Evolutionary conservation across 2,329 filamentous ascomycete species (phyloP).

Genomic region (Colletotrichum sublineola): DNA sequence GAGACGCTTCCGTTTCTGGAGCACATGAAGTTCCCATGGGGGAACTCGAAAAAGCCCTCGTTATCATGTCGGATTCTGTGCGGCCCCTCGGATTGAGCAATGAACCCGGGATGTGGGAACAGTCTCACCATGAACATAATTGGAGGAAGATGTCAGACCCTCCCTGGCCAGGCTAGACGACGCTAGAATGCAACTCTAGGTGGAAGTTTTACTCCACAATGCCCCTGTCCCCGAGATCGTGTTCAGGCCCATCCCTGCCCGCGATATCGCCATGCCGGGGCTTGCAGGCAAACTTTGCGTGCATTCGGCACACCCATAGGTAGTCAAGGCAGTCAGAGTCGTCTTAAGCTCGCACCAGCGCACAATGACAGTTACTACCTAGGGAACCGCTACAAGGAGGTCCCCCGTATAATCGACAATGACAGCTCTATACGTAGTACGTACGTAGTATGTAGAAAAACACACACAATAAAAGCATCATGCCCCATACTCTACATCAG

Average conservation of each 20-base stretch:
- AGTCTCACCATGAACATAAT: slow-evolving; percentile 9
- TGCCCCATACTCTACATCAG: too few relatives aligned
- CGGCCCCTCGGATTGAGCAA: slow-evolving; percentile 31
- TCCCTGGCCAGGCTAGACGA: neutral
- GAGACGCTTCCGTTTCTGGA: slow-evolving; percentile 22
- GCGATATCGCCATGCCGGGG: slow-evolving; percentile 12
- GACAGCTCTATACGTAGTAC: too few relatives aligned
- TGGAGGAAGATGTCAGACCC: slow-evolving; percentile 16
- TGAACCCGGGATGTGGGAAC: slow-evolving; percentile 37
- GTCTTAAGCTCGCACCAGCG: too few relatives aligned
- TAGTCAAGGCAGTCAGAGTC: too few relatives aligned
- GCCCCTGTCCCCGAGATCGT: slow-evolving; percentile 26
- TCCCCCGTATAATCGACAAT: too few relatives aligned
- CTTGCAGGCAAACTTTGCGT: slow-evolving; percentile 26
- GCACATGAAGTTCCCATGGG: neutral
- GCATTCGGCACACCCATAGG: neutral
- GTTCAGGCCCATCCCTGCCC: slow-evolving; percentile 4
- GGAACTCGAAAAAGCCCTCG: neutral
- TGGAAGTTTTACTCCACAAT: slow-evolving; percentile 18
- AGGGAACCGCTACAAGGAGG: too few relatives aligned
- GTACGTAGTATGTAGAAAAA: too few relatives aligned
- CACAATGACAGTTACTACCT: too few relatives aligned
- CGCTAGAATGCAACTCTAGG: slow-evolving; percentile 17
- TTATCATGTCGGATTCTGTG: neutral
- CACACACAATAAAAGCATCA: too few relatives aligned